Evolutionary conservation across 768 basidiomycete species (phyloP), one percentile per base, ranked within the genome.

Genomic region (Lactarius trivialis): DNA sequence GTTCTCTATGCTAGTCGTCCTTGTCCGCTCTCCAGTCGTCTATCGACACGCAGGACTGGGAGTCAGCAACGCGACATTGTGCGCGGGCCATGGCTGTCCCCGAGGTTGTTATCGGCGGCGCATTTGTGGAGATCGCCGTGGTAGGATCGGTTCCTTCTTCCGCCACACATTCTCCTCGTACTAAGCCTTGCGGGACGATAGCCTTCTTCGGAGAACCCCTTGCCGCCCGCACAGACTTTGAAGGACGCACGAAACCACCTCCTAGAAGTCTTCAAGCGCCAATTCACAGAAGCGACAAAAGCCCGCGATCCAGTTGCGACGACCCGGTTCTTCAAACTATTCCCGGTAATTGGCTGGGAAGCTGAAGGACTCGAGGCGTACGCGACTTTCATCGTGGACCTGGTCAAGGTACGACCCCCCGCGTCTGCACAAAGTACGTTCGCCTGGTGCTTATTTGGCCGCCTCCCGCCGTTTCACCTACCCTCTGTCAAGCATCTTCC

Each of bases 341-440:
- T 98, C 73, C 97, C 97, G 4, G 86, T 86, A 3, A 94, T 99
- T 56, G 93, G 93, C 7, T 97, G 93, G 82, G 94, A 98, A 73
- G 76, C 79, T 11, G 91, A 96, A 73, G 97, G 97, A 1, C 79
- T 99, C 28, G 85, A 93, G 64, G 89, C 88, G 0, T 99, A 99
- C 75, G 90, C 93, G 0, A 82, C 85, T 12, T 99, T 98, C 72
- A 93, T 99, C 7, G 87, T 94, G 9, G 89, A 93, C 68, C 80
- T 97, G 51, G 93, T 98, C 52, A 84, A 88, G 60, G 83, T 87
- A 2, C 81, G 91, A 64, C 80, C 86, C 12, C 87, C 89, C 12
- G 80, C 86, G 17, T 85, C 89, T 28, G 88, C 86, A 24, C 95
- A 94, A 81, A 86, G 94, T 94, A 75, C 63, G 74, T 70, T 43